Evolutionary conservation across 2,329 filamentous ascomycete species (phyloP), one percentile per base, ranked within the genome.

Genomic region (Colletotrichum sp.): DNA sequence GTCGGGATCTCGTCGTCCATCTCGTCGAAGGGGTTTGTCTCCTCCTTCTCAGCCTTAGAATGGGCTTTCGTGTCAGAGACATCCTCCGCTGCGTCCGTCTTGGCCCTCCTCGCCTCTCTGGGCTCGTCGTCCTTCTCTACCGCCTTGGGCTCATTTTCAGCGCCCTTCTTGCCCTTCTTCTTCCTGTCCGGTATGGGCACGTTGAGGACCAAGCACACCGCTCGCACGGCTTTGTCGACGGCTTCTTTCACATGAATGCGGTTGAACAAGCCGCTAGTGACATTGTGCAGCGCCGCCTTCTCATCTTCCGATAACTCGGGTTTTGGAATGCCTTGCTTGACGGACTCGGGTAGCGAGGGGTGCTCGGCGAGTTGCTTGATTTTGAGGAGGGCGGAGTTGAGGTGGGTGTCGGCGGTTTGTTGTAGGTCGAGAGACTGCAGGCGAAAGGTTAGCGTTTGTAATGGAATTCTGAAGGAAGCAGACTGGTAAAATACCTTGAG

Each of bases 221-320:
- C 87, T 71, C 84, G 83, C 16, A 91, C 78, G 2, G 89, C 90
- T 79, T 87, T 86, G 30, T 88, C 86, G 12, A 90, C 82, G 4
- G 87, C 86, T 66, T 88, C 85, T 78, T 87, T 88, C 69, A 92
- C 90, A 34, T 88, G 85, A 8, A 86, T 86, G 69, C 87, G 85
- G 75, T 90, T 91, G 80, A 88, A 92, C 4, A 92, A 83, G 9
- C 86, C 87, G 75, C 90, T 92, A 30, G 91, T 92, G 68, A 92
- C 90, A 80, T 92, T 92, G 79, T 92, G 90, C 30, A 92, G 83
- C 4, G 89, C 87, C 1, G 82, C 78, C 69, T 84, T 85, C 79
- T 92, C 89, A 68, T 91, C 90, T 59, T 89, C 88, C 3, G 88
- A 85, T 5, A 92, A 81, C 2, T 89, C 84, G 4, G 89, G 88